Evolutionary conservation across 805 yeast species (phyloP).

Genomic region (Candida tibetensis): DNA sequence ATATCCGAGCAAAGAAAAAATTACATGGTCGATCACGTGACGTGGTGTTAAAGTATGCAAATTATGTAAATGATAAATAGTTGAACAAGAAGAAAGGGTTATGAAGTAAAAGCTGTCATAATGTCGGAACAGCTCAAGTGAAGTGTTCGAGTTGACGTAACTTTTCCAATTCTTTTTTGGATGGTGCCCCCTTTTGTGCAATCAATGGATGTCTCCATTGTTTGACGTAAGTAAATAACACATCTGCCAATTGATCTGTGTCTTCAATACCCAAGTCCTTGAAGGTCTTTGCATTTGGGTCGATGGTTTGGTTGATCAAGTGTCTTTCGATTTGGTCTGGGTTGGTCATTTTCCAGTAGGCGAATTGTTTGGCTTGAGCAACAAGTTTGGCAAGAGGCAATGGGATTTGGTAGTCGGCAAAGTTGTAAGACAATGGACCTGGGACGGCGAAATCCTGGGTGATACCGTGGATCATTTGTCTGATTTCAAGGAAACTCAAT

Average conservation of each 20-base stretch:
- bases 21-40: too few relatives aligned
- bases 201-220: conserved; percentile 51
- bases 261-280: conserved; percentile 64
- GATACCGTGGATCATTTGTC: conserved; percentile 66
- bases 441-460: conserved; percentile 48
- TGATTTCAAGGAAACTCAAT: conserved; percentile 58
- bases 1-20: too few relatives aligned
- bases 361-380: conserved; percentile 42
- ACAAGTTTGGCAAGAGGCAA: conserved; percentile 43
- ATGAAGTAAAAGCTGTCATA: too few relatives aligned
- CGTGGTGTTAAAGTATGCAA: too few relatives aligned
- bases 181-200: conserved; percentile 43
- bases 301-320: conserved; percentile 62
- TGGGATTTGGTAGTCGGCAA: conserved; percentile 44
- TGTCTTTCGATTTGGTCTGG: conserved; percentile 77
- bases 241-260: conserved; percentile 39
- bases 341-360: conserved; percentile 51
- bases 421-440: conserved; percentile 43
- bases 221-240: conserved; percentile 44
- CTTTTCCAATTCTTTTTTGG: conserved; percentile 38
- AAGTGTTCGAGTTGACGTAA: conserved; percentile 46
- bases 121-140: too few relatives aligned
- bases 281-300: conserved; percentile 60
- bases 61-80: too few relatives aligned
- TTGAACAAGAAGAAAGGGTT: neutral